Conservation (phyloP, 495 filamentous ascomycete species). For the Penicillium pancosmium region DNA sequence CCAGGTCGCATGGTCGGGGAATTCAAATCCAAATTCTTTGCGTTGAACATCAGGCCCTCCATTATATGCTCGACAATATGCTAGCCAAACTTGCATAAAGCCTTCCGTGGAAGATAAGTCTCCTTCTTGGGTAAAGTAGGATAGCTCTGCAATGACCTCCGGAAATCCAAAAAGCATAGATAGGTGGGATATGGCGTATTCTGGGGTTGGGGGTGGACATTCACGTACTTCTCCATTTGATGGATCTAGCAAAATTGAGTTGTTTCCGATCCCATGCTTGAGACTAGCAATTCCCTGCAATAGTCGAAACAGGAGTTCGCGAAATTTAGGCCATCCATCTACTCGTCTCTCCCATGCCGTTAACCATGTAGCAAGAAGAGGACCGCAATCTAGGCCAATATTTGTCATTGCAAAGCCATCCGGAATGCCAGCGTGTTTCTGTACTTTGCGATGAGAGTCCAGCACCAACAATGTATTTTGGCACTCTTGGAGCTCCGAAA, state of each 20-base stretch:
- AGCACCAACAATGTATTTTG: conserved; percentile 40
- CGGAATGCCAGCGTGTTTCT: conserved; percentile 38
- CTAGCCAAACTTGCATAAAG: conserved; percentile 22
- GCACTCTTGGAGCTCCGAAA: conserved; percentile 33
- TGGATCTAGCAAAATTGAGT: conserved; percentile 25
- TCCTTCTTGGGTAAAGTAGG: conserved; percentile 17
- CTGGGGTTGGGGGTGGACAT: conserved; percentile 26
- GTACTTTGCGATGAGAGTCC: conserved; percentile 52
- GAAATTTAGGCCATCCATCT: conserved; percentile 14
- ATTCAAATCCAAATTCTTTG: conserved; percentile 25
- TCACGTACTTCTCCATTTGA: conserved; percentile 20
- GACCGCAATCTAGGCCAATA: conserved; percentile 48
- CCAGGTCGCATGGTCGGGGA: conserved; percentile 24
- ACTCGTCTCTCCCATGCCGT: conserved; percentile 46
- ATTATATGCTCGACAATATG: conserved; percentile 29
- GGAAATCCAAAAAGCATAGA: conserved; percentile 31
- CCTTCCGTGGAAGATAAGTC: not conserved
- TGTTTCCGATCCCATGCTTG: conserved; percentile 25
- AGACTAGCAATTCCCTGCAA: conserved; percentile 23
- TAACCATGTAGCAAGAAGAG: conserved; percentile 45
- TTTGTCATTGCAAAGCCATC: conserved; percentile 39
- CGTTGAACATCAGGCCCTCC: conserved; percentile 18
- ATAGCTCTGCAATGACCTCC: conserved; percentile 22
- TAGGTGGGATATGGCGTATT: conserved; percentile 27
- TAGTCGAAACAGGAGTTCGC: conserved; percentile 16